Base-by-base conservation (phyloP, 768 basidiomycete species). In the Gloeophyllum trabeum region DNA sequence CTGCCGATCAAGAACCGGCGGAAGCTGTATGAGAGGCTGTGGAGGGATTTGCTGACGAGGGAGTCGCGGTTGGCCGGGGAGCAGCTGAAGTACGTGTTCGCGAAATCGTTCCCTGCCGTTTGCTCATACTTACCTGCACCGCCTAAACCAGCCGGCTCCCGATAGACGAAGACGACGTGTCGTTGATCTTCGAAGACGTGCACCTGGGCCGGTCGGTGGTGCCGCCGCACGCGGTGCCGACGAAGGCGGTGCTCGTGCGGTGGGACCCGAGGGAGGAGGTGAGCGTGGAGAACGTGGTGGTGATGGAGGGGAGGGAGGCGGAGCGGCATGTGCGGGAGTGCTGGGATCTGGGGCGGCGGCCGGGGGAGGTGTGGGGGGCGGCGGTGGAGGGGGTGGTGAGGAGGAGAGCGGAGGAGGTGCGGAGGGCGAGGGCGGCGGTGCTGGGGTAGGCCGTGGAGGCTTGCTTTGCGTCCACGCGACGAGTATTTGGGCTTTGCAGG, bases 131-230 rank as follows among this genome's bases (percentile, higher is more conserved):
- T 40, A 25, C 41, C 38, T 35, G 26, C 21, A 38, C 20, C 25
- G 24, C 12, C 24, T 4, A 35, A 18, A 22, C 41, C 45, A 91
- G 88, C 53, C 76, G 74, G 54, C 64, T 92, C 21, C 76, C 87
- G 0, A 73, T 96, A 42, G 78, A 81, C 49, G 84, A 87, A 52
- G 81, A 87, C 40, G 94, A 97, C 47, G 74, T 88, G 23, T 75
- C 73, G 0, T 67, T 91, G 28, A 60, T 98, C 41, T 90, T 89
- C 51, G 94, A 97, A 50, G 94, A 97, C 52, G 57, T 97, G 21
- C 67, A 85, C 55, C 75, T 85, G 14, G 82, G 83, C 3, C 76
- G 90, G 22, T 83, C 84, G 3, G 65, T 78, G 13, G 61, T 89
- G 18, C 89, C 90, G 4, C 93, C 93, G 0, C 73, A 85, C 43